Evolutionary conservation across 2,329 filamentous ascomycete genomes (phyloP).

Genomic region (Colletotrichum salicis): DNA sequence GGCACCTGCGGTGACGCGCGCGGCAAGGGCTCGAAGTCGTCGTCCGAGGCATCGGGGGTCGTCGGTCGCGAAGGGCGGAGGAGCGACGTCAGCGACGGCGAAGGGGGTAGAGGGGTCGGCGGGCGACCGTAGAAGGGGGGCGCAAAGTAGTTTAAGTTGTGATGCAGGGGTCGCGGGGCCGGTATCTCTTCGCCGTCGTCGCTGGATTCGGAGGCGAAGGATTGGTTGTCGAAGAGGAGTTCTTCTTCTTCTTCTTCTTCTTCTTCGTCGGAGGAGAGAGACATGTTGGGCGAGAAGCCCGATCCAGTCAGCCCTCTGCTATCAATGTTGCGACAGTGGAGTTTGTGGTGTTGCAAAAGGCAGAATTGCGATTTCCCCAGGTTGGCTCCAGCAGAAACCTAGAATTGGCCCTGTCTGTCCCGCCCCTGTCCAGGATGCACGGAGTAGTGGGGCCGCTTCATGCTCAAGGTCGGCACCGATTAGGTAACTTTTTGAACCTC

Average conservation of each 20-base stretch:
- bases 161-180: conserved; percentile 56
- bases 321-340: neutral
- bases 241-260: conserved; percentile 38
- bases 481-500: neutral
- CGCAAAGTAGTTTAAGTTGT: conserved; percentile 63
- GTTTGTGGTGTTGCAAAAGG: conserved; percentile 2
- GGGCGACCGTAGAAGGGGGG: conserved; percentile 98
- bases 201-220: conserved; percentile 29
- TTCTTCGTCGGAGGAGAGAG: conserved; percentile 36
- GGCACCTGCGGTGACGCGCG: conserved; percentile 92
- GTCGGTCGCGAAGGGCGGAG: conserved; percentile 91
- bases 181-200: conserved; percentile 45
- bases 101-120: conserved; percentile 93
- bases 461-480: neutral
- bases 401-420: conserved; percentile 1
- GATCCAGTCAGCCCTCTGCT: conserved; percentile 10
- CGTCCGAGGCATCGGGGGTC: conserved; percentile 90
- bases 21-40: conserved; percentile 82
- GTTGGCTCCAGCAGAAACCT: neutral
- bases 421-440: conserved; percentile 19
- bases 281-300: conserved; percentile 30
- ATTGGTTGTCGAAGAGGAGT: conserved; percentile 26
- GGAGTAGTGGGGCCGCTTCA: conserved; percentile 14
- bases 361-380: conserved; percentile 7
- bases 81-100: conserved; percentile 90